Evolutionary conservation across 2,329 filamentous ascomycete species (phyloP).

Genomic region (Nemania diffusa): DNA sequence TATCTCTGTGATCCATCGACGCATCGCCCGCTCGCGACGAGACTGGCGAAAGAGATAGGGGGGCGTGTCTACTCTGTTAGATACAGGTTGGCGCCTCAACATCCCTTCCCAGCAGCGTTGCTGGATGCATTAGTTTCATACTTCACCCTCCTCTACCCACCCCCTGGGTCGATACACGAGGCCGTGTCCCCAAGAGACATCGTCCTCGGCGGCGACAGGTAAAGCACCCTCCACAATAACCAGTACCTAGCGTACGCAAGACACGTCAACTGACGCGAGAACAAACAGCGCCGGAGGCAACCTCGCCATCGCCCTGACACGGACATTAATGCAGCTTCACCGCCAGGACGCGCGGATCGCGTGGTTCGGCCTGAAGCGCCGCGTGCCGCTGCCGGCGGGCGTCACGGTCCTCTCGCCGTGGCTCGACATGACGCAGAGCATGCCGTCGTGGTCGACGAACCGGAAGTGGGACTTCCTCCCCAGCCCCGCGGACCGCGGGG

Average conservation of each 20-base stretch:
- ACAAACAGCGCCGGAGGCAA: conserved; percentile 74
- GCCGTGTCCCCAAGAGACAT: conserved; percentile 73
- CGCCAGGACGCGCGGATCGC: conserved; percentile 58
- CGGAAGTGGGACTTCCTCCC: conserved; percentile 71
- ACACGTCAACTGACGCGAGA: not conserved
- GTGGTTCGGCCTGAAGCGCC: conserved; percentile 69
- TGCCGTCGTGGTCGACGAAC: conserved; percentile 64
- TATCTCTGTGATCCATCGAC: conserved; percentile 76
- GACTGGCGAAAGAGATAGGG: conserved; percentile 72
- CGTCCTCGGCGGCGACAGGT: conserved; percentile 77
- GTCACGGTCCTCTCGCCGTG: conserved; percentile 73
- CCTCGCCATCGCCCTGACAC: conserved; percentile 72
- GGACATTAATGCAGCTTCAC: conserved; percentile 73
- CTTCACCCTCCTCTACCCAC: conserved; percentile 77
- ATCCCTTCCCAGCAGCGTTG: conserved; percentile 78
- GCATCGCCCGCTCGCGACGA: conserved; percentile 68
- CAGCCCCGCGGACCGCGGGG: conserved; percentile 53
- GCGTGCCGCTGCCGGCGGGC: conserved; percentile 74
- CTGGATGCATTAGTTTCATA: conserved; percentile 80
- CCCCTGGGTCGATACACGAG: conserved; percentile 72
- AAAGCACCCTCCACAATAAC: conserved; percentile 31
- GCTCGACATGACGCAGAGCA: conserved; percentile 75
- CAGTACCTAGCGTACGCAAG: not conserved
- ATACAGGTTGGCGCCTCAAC: conserved; percentile 79
- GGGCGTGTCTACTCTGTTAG: conserved; percentile 77